phyloP scores from a whole-genome alignment of 1,284 basidiomycete species.

The Xerocomus amazonicus region DNA sequence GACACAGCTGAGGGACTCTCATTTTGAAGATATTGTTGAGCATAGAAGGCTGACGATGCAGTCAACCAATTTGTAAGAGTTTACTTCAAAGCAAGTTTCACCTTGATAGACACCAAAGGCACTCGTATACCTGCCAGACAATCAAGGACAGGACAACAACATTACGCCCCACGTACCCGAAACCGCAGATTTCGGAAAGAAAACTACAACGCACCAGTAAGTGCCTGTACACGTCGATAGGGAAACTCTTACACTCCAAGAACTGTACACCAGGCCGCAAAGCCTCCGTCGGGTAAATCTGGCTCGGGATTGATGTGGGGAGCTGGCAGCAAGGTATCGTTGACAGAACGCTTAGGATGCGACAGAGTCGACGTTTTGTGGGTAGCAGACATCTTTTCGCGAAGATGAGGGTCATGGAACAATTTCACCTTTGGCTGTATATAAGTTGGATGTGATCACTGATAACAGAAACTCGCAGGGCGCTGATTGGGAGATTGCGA shows the following conservation, averaged over 20 bases:
- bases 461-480: background rate
- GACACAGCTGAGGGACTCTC: conserved; percentile 31
- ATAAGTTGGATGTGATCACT: background rate
- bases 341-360: too few species aligned
- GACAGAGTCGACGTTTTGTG: conserved; percentile 17
- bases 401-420: background rate
- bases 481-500: too few species aligned
- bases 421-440: conserved; percentile 4
- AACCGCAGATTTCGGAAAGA: too few species aligned
- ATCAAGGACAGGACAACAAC: too few species aligned
- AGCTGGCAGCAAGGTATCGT: too few species aligned
- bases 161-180: too few species aligned
- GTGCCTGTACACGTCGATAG: too few species aligned
- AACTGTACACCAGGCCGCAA: too few species aligned
- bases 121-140: conserved; percentile 17
- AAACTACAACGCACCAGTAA: too few species aligned
- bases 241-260: too few species aligned
- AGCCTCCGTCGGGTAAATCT: too few species aligned
- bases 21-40: conserved; percentile 30
- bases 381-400: conserved; percentile 4
- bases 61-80: background rate
- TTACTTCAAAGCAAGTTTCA: background rate
- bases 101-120: conserved; percentile 37
- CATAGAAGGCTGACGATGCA: conserved; percentile 23
- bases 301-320: too few species aligned